Conservation (phyloP, 805 yeast genomes). For the Vanderwaltozyma polyspora region DNA sequence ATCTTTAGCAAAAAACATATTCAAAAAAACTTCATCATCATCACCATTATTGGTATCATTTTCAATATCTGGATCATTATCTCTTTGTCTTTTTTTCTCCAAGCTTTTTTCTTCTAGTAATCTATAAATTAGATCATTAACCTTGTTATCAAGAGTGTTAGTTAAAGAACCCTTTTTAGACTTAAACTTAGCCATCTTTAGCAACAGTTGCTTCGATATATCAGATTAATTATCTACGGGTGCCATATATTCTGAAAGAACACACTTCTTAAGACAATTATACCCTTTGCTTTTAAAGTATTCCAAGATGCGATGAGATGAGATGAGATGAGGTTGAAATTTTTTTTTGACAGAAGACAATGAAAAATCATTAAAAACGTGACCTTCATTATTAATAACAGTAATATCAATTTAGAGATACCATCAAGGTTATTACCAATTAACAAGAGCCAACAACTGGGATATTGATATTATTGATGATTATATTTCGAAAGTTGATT, state of each 20-base stretch:
- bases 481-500: too few species aligned
- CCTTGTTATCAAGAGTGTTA: constrained; percentile 41
- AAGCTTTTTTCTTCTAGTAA: constrained; percentile 51
- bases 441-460: background rate
- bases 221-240: too few species aligned
- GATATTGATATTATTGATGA: too few species aligned
- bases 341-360: background rate
- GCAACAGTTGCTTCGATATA: too few species aligned
- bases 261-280: too few species aligned
- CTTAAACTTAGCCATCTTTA: constrained; percentile 28
- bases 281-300: too few species aligned
- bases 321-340: constrained; percentile 7
- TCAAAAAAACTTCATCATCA: constrained; percentile 21
- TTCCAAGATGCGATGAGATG: constrained; percentile 6
- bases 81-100: constrained; percentile 24
- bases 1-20: constrained; percentile 52
- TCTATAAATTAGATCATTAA: constrained; percentile 43
- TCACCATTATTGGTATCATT: constrained; percentile 20
- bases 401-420: background rate
- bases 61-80: constrained; percentile 7
- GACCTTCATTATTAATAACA: background rate
- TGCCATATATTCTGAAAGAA: too few species aligned
- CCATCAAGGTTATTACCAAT: too few species aligned
- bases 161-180: constrained; percentile 17
- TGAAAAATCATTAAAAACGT: background rate